A percentile compares a stretch with the other conserved stretches of the same genome.
Conservation (phyloP, 768 basidiomycete genomes). For the Sistotremastrum niveocremeum region DNA sequence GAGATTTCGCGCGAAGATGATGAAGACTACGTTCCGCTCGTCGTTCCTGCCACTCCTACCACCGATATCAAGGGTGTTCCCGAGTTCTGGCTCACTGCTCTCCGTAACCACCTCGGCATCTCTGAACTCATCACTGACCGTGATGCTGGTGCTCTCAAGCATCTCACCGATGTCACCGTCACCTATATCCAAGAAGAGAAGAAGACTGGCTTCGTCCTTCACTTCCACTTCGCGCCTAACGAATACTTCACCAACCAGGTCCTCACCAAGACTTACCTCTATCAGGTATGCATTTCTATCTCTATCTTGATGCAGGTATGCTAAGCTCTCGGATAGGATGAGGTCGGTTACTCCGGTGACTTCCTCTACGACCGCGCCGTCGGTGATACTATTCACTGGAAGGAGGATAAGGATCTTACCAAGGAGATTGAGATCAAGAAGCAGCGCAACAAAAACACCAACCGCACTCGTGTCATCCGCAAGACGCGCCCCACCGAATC, state of each 20-base stretch:
- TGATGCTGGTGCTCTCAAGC: constrained; percentile 76
- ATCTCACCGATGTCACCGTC: constrained; percentile 67
- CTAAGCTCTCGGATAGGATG: constrained; percentile 26
- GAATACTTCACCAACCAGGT: constrained; percentile 78
- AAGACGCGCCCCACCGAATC: constrained; percentile 87
- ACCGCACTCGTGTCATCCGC: constrained; percentile 67
- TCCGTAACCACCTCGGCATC: constrained; percentile 81
- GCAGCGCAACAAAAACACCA: constrained; percentile 95
- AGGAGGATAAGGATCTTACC: constrained; percentile 95
- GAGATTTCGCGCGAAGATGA: constrained; percentile 63
- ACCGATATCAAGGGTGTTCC: constrained; percentile 47
- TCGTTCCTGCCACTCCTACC: constrained; percentile 15
- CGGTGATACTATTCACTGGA: constrained; percentile 91
- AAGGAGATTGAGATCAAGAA: constrained; percentile 98
- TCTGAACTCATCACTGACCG: constrained; percentile 86
- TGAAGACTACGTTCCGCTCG: constrained; percentile 36
- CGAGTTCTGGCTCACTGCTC: constrained; percentile 96
- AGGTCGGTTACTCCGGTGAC: constrained; percentile 92
- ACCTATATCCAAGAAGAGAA: constrained; percentile 55
- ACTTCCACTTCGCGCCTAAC: constrained; percentile 70
- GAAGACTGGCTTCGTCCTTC: constrained; percentile 85
- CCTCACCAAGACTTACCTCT: constrained; percentile 89
- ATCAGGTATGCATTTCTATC: constrained; percentile 26
- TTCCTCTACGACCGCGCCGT: constrained; percentile 92
- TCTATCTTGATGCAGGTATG: not conserved